Evolutionary conservation across 23 red algal species (phyloP).

Genomic region (Chondrus crispus): DNA sequence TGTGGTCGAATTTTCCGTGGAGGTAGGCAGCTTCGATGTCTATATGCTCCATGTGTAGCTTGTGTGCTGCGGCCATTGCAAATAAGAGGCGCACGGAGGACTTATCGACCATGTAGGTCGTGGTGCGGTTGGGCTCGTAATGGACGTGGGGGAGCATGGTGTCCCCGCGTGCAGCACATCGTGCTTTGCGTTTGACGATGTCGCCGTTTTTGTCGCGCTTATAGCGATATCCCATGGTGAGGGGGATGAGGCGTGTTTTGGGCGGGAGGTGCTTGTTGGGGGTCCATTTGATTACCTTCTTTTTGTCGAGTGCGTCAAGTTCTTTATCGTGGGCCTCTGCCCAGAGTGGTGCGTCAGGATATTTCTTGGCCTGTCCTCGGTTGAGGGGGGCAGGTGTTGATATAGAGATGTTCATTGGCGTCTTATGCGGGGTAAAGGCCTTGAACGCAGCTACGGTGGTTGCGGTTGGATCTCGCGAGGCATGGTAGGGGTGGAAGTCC

Average conservation of each 20-base stretch:
- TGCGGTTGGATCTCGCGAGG: neutral
- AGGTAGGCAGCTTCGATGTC: conserved; percentile 26
- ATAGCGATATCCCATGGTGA: conserved; percentile 29
- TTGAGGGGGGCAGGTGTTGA: neutral
- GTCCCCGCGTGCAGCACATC: conserved; percentile 3
- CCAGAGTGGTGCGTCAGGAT: conserved; percentile 27
- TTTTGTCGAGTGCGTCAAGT: conserved; percentile 26
- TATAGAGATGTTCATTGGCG: neutral
- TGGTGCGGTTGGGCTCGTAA: neutral
- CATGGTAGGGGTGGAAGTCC: conserved; percentile 18
- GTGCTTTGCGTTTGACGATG: neutral
- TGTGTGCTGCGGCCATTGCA: neutral
- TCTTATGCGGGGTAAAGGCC: neutral
- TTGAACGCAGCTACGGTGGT: neutral
- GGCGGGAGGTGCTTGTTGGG: neutral
- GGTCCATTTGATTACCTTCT: neutral
- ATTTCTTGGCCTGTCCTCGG: conserved; percentile 1
- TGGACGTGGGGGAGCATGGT: conserved; percentile 20
- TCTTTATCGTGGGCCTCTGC: neutral
- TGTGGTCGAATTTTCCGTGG: conserved; percentile 9
- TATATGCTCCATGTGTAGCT: conserved; percentile 27
- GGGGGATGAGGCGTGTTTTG: neutral
- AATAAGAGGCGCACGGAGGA: conserved; percentile 2
- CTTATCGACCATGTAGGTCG: conserved; percentile 13
- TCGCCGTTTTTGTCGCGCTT: neutral